Evolutionary conservation across 495 filamentous ascomycete genomes (phyloP), one percentile per base, ranked within the genome.

Genomic region (Penicillium bovifimosum): DNA sequence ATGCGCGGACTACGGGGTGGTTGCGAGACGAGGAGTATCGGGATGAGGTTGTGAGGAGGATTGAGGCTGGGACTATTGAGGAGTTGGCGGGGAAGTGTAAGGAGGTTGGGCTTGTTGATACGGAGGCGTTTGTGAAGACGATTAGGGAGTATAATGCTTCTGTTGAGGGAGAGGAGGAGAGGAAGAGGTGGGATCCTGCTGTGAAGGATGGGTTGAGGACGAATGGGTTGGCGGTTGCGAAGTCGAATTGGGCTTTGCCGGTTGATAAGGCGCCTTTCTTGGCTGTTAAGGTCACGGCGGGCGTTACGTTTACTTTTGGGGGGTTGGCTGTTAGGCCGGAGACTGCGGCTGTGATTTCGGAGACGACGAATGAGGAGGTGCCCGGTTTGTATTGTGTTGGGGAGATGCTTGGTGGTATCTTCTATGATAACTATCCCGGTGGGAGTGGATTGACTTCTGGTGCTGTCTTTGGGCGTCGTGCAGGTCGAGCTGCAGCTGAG

Each of bases 291-390:
- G 80, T 85, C 6, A 73, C 75, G 1, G 75, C 74, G 28, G 83
- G 83, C 5, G 75, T 86, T 40, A 85, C 82, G 0, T 86, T 85
- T 56, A 85, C 82, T 0, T 86, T 85, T 62, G 83, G 82, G 2
- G 83, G 82, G 0, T 58, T 86, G 3, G 73, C 71, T 6, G 28
- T 50, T 16, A 67, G 79, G 38, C 71, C 76, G 0, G 56, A 75
- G 41, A 76, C 71, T 2, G 69, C 76, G 5, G 69, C 61, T 10
- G 71, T 84, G 5, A 55, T 83, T 16, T 73, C 65, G 7, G 61
- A 69, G n/a, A 50, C 55, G 2, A 77, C 75, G 5, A 56, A 63
- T n/a, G 48, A 49, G 1, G 61, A 64, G 5, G 70, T 86, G 11
- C 72, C 72, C 3, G 80, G 81, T 0, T 56, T 85, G 33, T 82